These are phyloP conservation scores for Glycyrrhiza uralensis DNA, from an alignment of 306 rosid species.

Conservation along the genomic window DNA sequence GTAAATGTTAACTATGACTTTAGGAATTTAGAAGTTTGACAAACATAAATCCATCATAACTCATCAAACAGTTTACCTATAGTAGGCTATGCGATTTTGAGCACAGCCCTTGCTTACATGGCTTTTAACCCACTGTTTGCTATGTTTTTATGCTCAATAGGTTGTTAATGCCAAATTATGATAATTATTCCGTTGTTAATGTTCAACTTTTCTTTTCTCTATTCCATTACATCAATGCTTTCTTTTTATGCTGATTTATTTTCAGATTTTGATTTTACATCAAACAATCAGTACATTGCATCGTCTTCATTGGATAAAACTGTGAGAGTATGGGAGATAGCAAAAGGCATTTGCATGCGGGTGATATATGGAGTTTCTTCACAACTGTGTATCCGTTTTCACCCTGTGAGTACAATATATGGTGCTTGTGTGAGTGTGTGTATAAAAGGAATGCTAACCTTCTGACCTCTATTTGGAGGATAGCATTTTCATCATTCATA, in stretches of 20 bases:
- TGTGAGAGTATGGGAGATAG: conserved; percentile 94
- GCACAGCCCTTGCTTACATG: background rate
- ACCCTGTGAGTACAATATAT: conserved; percentile 74
- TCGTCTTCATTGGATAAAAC: conserved; percentile 95
- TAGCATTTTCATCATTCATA: background rate
- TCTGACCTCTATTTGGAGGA: conserved; percentile 5
- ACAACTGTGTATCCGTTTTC: conserved; percentile 90
- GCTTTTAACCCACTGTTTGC: background rate
- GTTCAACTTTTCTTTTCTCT: background rate
- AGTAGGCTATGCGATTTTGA: background rate
- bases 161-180: background rate
- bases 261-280: conserved; percentile 95
- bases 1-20: background rate
- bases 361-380: conserved; percentile 96
- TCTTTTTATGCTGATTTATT: conserved; percentile 38
- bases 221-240: background rate
- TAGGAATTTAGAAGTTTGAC: background rate
- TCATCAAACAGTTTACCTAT: background rate
- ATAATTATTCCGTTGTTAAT: background rate
- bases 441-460: background rate
- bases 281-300: conserved; percentile 94
- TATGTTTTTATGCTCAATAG: background rate
- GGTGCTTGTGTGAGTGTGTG: background rate
- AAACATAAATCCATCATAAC: background rate
- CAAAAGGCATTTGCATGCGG: conserved; percentile 83